Conservation (phyloP, 441 rosid species). For the Mallotus repandus region DNA sequence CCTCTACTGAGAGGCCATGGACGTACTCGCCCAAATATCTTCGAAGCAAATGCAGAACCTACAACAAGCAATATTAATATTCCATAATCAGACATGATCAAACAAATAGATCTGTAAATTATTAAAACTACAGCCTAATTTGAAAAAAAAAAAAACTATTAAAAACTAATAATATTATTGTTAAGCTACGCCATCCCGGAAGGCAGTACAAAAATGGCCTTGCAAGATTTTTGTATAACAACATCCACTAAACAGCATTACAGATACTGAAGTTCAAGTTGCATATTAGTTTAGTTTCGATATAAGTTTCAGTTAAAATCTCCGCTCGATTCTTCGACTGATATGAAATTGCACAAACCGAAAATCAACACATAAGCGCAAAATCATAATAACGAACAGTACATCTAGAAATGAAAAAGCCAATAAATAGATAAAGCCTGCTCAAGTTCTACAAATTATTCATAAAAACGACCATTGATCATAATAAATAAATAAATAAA, state of each 20-base stretch:
- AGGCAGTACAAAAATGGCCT: neutral
- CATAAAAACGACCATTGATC: neutral
- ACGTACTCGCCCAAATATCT: constrained; percentile 97
- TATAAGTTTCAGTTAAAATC: neutral
- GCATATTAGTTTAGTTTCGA: neutral
- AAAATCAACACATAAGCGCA: neutral
- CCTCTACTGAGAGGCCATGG: constrained; percentile 90
- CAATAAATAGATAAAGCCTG: no score
- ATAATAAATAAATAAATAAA: neutral
- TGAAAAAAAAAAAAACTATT: no score
- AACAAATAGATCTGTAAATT: neutral
- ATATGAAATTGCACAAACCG: neutral
- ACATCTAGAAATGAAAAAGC: no score
- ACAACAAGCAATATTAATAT: constrained; percentile 19
- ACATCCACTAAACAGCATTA: neutral
- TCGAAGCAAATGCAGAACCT: constrained; percentile 97
- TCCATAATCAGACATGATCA: neutral
- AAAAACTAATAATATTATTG: no score
- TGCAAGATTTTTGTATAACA: neutral
- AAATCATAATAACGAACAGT: neutral
- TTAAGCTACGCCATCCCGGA: neutral
- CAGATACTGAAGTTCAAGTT: neutral
- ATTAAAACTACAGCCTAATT: no score
- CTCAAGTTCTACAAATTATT: no score
- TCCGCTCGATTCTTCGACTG: no score